Conservation (phyloP, 2,329 filamentous ascomycete genomes). For the Cadophora gregata region DNA sequence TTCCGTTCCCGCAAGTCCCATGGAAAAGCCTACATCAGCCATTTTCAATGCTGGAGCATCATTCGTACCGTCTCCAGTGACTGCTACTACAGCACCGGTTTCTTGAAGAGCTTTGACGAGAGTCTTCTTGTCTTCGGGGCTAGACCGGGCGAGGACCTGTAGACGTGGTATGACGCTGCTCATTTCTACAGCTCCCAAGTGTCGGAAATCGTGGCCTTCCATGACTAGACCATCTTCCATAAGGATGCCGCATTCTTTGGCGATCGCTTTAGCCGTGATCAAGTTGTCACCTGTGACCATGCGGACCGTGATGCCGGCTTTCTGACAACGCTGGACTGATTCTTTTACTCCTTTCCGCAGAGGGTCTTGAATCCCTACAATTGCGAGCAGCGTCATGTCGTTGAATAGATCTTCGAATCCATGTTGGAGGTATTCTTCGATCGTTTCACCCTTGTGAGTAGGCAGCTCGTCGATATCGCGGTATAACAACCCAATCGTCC, state of each 20-base stretch:
- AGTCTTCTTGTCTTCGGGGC: constrained; percentile 72
- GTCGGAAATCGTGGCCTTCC: constrained; percentile 72
- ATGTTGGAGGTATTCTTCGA: constrained; percentile 64
- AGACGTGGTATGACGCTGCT: constrained; percentile 63
- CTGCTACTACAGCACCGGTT: constrained; percentile 70
- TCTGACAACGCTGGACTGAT: constrained; percentile 69
- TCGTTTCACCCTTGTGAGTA: constrained; percentile 56
- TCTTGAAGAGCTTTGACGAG: constrained; percentile 68
- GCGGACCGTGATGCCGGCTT: constrained; percentile 72
- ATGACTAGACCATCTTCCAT: constrained; percentile 62
- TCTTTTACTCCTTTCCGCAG: constrained; percentile 72
- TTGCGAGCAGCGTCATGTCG: constrained; percentile 73
- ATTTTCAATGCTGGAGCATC: constrained; percentile 69
- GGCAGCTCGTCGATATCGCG: constrained; percentile 75
- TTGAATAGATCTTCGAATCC: constrained; percentile 72
- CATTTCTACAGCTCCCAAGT: constrained; percentile 63
- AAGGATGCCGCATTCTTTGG: constrained; percentile 71
- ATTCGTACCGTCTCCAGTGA: constrained; percentile 70
- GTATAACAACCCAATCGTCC: constrained; percentile 77
- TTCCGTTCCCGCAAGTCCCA: constrained; percentile 70
- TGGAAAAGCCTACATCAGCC: constrained; percentile 70
- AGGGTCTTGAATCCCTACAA: constrained; percentile 78
- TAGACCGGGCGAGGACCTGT: constrained; percentile 71
- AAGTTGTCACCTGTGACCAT: constrained; percentile 80
- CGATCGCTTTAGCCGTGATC: constrained; percentile 74